A percentile compares a stretch with the other conserved stretches of the same genome.
These are phyloP conservation scores for Omphalotus olearius DNA, from an alignment of 1,284 basidiomycete species.

Conservation along the genomic window DNA sequence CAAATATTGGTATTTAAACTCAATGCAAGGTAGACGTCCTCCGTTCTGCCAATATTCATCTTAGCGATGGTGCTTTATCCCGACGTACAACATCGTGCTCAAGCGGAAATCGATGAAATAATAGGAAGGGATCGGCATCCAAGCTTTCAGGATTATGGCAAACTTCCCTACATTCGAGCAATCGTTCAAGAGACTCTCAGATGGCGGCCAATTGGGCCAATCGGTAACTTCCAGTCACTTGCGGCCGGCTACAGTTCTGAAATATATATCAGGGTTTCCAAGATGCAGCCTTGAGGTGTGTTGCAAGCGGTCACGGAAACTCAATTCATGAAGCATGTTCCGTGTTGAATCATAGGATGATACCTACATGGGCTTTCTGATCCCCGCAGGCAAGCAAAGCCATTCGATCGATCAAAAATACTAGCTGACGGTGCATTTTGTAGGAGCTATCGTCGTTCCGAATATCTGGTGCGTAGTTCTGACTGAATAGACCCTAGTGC, in stretches of 20 bases:
- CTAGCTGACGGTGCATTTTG: constrained; percentile 5
- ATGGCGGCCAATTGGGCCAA: constrained; percentile 16
- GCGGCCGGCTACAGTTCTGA: not conserved
- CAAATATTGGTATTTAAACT: not conserved
- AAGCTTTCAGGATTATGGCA: constrained; percentile 23
- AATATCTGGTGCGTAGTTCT: constrained; percentile 21
- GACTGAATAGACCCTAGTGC: not conserved
- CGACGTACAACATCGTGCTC: constrained; percentile 24
- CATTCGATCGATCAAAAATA: not conserved
- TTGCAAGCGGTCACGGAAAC: not conserved
- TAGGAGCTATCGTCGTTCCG: constrained; percentile 16
- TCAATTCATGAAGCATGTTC: not conserved
- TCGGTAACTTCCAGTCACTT: constrained; percentile 8
- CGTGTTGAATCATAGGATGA: constrained; percentile 20
- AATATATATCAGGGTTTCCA: not conserved
- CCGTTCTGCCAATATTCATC: constrained; percentile 14
- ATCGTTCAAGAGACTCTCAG: constrained; percentile 17
- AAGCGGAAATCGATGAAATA: constrained; percentile 26
- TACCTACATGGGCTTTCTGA: constrained; percentile 27
- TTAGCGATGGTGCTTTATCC: constrained; percentile 24
- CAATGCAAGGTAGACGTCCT: constrained; percentile 9
- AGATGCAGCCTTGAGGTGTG: constrained; percentile 1
- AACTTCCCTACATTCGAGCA: constrained; percentile 24
- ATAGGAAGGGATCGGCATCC: constrained; percentile 26
- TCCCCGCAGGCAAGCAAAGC: constrained; percentile 18